Evolutionary conservation across 1,139 yeast species (phyloP).

Genomic region (Geotrichum europaeum): DNA sequence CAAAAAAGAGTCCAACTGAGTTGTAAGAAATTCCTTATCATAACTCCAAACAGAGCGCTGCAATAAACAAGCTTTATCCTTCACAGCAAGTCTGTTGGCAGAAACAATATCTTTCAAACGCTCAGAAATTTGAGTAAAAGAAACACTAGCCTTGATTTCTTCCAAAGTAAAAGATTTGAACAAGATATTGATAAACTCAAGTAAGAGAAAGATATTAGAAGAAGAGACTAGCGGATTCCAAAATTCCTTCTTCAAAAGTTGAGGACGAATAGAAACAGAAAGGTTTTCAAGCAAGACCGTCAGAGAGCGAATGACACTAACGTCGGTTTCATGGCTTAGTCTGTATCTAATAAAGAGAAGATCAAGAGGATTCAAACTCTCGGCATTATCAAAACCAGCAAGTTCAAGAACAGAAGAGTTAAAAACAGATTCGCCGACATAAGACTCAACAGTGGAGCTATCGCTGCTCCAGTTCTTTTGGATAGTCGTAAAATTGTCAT

Average conservation of each 20-base stretch:
- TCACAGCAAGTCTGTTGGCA: not conserved
- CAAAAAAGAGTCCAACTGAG: constrained; percentile 1
- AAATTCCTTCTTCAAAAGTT: constrained; percentile 6
- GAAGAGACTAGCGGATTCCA: constrained; percentile 2
- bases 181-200: not conserved
- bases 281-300: not conserved
- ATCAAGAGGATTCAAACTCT: not conserved
- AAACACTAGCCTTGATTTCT: not conserved
- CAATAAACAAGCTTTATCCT: constrained; percentile 4
- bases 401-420: not conserved
- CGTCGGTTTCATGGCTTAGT: constrained; percentile 4
- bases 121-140: not conserved
- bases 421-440: not conserved
- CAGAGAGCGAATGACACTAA: not conserved
- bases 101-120: not conserved
- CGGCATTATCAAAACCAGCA: not conserved
- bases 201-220: not conserved
- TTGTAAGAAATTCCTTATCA: constrained; percentile 5
- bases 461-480: constrained; percentile 6
- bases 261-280: not conserved
- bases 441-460: not conserved
- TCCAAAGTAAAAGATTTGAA: not conserved
- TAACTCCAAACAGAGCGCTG: constrained; percentile 8
- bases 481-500: not conserved
- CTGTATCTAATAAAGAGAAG: constrained; percentile 7